Evolutionary conservation across 352 stramenopile genomes (phyloP).

Genomic region (Bremia lactucae): DNA sequence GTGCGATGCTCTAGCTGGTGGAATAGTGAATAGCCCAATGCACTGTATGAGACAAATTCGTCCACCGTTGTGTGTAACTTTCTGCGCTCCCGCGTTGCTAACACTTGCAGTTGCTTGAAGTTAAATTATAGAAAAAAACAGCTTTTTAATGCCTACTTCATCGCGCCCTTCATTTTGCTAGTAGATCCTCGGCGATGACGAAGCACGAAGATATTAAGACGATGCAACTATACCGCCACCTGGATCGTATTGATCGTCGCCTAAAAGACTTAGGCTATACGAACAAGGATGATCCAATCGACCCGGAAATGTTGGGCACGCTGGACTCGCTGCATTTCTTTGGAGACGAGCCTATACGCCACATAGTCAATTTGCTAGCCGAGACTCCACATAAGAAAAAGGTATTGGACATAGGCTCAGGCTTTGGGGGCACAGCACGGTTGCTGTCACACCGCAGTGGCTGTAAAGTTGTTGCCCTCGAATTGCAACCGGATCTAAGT

Average conservation of each 20-base stretch:
- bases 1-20: too few species aligned
- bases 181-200: too few species aligned
- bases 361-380: conserved; percentile 31
- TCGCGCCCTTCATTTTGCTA: too few species aligned
- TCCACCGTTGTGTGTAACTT: too few species aligned
- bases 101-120: too few species aligned
- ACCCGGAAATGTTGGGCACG: conserved; percentile 37
- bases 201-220: conserved; percentile 72
- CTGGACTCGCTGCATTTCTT: conserved; percentile 65
- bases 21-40: too few species aligned
- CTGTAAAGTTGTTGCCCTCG: conserved; percentile 58
- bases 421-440: conserved; percentile 80
- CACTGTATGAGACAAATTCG: too few species aligned
- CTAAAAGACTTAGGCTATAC: conserved; percentile 23
- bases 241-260: conserved; percentile 71
- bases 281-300: conserved; percentile 17
- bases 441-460: conserved; percentile 64
- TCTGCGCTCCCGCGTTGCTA: too few species aligned
- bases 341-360: conserved; percentile 43
- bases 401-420: conserved; percentile 85
- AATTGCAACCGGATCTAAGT: conserved; percentile 70
- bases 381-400: conserved; percentile 6
- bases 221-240: conserved; percentile 79
- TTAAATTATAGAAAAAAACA: too few species aligned
- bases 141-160: too few species aligned